phyloP scores from a whole-genome alignment of 345 rosid genomes.

The Microcos paniculata region DNA sequence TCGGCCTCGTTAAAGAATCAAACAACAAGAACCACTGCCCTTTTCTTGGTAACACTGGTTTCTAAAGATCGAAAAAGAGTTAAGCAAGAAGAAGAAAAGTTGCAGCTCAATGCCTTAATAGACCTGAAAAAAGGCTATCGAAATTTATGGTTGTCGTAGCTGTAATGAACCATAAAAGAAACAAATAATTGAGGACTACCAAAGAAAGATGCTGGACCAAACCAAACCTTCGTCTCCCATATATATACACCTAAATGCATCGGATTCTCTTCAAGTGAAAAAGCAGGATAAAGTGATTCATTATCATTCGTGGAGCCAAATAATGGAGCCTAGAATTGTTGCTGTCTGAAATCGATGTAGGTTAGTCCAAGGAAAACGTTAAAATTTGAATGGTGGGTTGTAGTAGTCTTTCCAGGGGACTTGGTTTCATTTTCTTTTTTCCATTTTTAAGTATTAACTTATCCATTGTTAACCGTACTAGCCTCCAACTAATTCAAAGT shows the following conservation, averaged over 20 bases:
- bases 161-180: not conserved
- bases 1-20: not conserved
- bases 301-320: not conserved
- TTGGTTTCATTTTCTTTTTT: too few relatives aligned
- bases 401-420: too few relatives aligned
- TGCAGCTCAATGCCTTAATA: too few relatives aligned
- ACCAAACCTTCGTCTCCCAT: not conserved
- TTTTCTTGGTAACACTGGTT: not conserved
- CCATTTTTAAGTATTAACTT: too few relatives aligned
- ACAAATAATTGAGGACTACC: not conserved
- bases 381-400: too few relatives aligned
- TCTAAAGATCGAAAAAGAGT: not conserved
- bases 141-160: not conserved
- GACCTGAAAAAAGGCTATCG: not conserved
- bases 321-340: not conserved
- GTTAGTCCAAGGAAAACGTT: too few relatives aligned
- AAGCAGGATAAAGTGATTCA: not conserved
- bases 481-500: too few relatives aligned
- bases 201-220: conserved; percentile 2
- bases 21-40: not conserved
- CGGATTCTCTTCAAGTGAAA: not conserved
- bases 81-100: too few relatives aligned
- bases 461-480: too few relatives aligned
- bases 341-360: not conserved
- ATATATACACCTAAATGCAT: not conserved